Conservation (phyloP, 495 filamentous ascomycete genomes). For the Tuber aestivum region DNA sequence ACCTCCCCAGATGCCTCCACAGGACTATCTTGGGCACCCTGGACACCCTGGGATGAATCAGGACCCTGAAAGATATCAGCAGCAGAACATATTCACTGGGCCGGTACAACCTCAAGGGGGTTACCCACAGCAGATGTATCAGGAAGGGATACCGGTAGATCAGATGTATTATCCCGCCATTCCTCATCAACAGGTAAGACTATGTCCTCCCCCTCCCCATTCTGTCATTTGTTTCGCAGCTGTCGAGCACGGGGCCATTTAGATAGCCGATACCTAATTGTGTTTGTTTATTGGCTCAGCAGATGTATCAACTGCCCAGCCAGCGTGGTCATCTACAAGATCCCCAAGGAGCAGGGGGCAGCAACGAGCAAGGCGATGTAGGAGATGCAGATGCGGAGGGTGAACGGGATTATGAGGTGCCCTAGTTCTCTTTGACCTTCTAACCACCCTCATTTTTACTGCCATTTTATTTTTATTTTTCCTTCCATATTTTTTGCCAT, state of each 20-base stretch:
- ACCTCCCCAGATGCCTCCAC: conserved; percentile 36
- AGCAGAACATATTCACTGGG: conserved; percentile 70
- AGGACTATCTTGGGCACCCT: conserved; percentile 65
- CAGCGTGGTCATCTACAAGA: conserved; percentile 50
- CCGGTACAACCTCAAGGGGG: conserved; percentile 48
- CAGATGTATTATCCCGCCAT: conserved; percentile 82
- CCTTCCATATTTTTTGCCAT: conserved; percentile 23
- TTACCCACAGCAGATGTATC: conserved; percentile 71
- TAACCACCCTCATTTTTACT: conserved; percentile 4
- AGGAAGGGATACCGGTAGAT: conserved; percentile 55
- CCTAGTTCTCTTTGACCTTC: conserved; percentile 26
- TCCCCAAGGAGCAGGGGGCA: conserved; percentile 44
- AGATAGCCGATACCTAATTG: conserved; percentile 38
- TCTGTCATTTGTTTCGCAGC: conserved; percentile 36
- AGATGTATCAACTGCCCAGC: conserved; percentile 56
- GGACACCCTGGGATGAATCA: conserved; percentile 58
- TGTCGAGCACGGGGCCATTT: conserved; percentile 39
- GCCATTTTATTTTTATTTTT: conserved; percentile 9
- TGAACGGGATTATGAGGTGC: conserved; percentile 54
- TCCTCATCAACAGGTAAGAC: conserved; percentile 71
- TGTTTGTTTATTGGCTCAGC: conserved; percentile 39
- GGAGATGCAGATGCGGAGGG: conserved; percentile 56
- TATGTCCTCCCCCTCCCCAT: conserved; percentile 30
- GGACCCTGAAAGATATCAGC: conserved; percentile 74
- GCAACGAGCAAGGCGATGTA: conserved; percentile 50